These are phyloP conservation scores for Wickerhamiella nectarea DNA, from an alignment of 805 yeast species.

Conservation along the genomic window DNA sequence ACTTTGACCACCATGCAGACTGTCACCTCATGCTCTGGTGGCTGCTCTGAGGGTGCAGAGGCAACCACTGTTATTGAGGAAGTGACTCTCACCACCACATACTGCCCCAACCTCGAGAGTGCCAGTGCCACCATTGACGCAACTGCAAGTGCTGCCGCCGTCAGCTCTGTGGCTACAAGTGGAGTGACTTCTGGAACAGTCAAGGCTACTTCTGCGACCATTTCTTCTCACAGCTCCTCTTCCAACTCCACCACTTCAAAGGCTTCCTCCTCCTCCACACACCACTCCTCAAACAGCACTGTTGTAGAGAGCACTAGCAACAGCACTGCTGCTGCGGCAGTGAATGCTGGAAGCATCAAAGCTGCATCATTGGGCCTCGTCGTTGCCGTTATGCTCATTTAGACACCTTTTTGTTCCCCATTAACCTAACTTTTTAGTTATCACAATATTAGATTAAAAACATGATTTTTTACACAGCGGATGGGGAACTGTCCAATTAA, in stretches of 20 bases:
- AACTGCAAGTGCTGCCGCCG: not conserved
- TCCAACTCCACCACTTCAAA: not conserved
- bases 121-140: not conserved
- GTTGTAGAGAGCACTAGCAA: not conserved
- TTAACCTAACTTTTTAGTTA: not conserved
- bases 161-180: no score
- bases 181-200: no score
- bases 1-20: constrained; percentile 1
- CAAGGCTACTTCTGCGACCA: no score
- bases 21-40: constrained; percentile 5
- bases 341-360: not conserved
- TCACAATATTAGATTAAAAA: no score
- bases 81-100: constrained; percentile 7
- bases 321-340: not conserved
- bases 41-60: constrained; percentile 5
- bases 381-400: not conserved
- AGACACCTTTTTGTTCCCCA: not conserved
- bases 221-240: no score
- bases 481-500: no score
- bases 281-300: not conserved
- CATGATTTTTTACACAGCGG: not conserved
- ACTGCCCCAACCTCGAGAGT: constrained; percentile 7
- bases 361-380: not conserved
- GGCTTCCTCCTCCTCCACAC: not conserved
- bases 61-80: not conserved